Percentiles rank a stretch among this genome's conserved stretches.
Evolutionary conservation across 768 basidiomycete genomes (phyloP).

Genomic region (Phlegmacium glaucopus): DNA sequence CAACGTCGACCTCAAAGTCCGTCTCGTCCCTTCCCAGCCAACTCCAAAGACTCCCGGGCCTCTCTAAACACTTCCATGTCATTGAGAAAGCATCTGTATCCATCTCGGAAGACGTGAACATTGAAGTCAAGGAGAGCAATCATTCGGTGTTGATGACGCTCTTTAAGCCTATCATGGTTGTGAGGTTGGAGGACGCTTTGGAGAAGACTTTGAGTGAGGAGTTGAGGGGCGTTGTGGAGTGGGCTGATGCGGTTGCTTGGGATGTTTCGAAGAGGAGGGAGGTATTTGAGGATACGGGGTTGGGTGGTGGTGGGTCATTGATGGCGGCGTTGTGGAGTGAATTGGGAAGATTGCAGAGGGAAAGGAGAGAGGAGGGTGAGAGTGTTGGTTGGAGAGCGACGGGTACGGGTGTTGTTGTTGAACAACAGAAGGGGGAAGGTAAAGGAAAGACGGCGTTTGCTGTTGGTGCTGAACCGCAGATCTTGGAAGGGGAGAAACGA

Average conservation of each 20-base stretch:
- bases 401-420: conserved; percentile 60
- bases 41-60: conserved; percentile 42
- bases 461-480: conserved; percentile 72
- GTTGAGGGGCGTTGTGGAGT: conserved; percentile 47
- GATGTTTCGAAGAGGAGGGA: conserved; percentile 55
- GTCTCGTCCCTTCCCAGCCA: conserved; percentile 58
- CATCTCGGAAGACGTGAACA: conserved; percentile 53
- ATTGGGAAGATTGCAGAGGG: conserved; percentile 51
- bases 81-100: conserved; percentile 52
- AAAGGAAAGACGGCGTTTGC: conserved; percentile 40
- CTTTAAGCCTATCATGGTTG: conserved; percentile 59
- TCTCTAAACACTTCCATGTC: conserved; percentile 48
- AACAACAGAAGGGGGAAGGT: conserved; percentile 34
- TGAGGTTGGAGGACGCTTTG: conserved; percentile 56
- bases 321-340: conserved; percentile 71
- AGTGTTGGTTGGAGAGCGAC: conserved; percentile 51
- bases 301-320: conserved; percentile 43
- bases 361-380: conserved; percentile 27
- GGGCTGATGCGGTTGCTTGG: conserved; percentile 52
- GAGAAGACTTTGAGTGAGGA: conserved; percentile 57
- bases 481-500: conserved; percentile 61
- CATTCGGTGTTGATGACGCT: conserved; percentile 58
- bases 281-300: conserved; percentile 65
- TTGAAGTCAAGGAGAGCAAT: conserved; percentile 59
- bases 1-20: conserved; percentile 64